Base-by-base conservation (phyloP, 1,284 basidiomycete species). In the Marasmius tenuissimus region DNA sequence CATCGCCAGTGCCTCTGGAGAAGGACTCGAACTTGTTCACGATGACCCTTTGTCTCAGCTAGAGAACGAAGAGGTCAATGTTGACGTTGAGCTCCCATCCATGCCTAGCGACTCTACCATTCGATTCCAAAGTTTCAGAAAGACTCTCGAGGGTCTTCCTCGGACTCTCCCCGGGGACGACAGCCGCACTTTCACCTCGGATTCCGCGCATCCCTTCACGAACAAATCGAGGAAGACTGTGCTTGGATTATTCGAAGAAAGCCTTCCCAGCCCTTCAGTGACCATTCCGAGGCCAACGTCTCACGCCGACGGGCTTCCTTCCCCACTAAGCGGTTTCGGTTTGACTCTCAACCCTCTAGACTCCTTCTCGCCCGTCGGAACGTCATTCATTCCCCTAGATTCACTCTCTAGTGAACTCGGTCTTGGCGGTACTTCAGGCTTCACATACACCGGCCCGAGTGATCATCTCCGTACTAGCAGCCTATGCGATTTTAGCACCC, bases 351-450 rank as follows among this genome's bases (percentile, higher is more conserved):
- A 16, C 61, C 50, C 4, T 14, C 16, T 57, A 49, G 60, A 45
- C 37, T 37, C 20, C 11, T 34, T 72, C 33, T 70, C 72, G 4
- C 64, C 68, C 16, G 58, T 75, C 34, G 69, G 63, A 33, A 2
- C 7, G 1, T 18, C 34, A 38, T 34, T 14, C 9, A n/a, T 5
- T 18, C 14, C 66, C 20, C 68, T 64, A 0, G 81, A 74, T n/a
- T 86, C 84, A 0, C 77, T 91, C 0, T 81, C 83, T 40, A 83
- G 80, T 60, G 88, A 90, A 69, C 75, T 90, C 3, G 82, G 79
- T 14, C 82, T 12, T 18, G 18, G 27, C 16, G 50, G 16, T n/a
- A 47, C 45, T 20, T 16, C 78, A 63, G 83, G 86, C 66, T 76
- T 86, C 7, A 77, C 75, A 12, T 77, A 77, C 18, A 76, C 78